Evolutionary conservation across 257 asterid species (phyloP), one percentile per base, ranked within the genome.

Genomic region (Ehretia macrophylla): DNA sequence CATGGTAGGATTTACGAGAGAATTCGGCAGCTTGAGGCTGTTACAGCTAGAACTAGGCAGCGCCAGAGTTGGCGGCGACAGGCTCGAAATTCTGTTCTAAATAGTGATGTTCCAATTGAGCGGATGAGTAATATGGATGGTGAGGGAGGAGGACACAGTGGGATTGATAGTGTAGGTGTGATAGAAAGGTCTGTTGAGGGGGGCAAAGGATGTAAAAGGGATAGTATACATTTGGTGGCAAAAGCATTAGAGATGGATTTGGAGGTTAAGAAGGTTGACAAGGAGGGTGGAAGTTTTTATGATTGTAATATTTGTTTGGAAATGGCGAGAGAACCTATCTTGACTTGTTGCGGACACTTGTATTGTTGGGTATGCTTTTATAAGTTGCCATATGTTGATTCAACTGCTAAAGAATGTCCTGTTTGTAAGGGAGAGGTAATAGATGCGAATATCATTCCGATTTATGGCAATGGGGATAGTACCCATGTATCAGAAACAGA

Each of bases 21-120:
- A 52, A 78, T 92, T 63, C 78, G 93, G 10, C 91, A 86, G 76
- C 94, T 92, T 5, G 93, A 85, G 76, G 87, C 84, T 39, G 97
- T 86, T 51, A 76, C 83, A 12, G 80, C 85, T 69, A 81, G 95
- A 44, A 82, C 89, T 6, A 79, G 92, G 82, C 85, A 72, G 72
- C 86, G 91, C 56, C 86, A 79, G 68, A 70, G 90, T 61, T 73
- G 85, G 89, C 86, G 78, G 13, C 20, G 23, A 16, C 4, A 21
- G 20, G 22, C 54, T 0, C 80, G 78, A 22, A 67, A 66, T 66
- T 47, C 71, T n/a, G 23, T 47, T 51, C 89, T 72, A 32, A 64
- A 64, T 22, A 64, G 55, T 42, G 58, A 63, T 44, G 32, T 66
- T 58, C 65, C 78, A 1, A 39, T 55, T 56, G 86, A 72, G 27